These are phyloP conservation scores for Backusella morwellensis DNA, from an alignment of 192 early-diverging fungal genomes.

Conservation along the genomic window DNA sequence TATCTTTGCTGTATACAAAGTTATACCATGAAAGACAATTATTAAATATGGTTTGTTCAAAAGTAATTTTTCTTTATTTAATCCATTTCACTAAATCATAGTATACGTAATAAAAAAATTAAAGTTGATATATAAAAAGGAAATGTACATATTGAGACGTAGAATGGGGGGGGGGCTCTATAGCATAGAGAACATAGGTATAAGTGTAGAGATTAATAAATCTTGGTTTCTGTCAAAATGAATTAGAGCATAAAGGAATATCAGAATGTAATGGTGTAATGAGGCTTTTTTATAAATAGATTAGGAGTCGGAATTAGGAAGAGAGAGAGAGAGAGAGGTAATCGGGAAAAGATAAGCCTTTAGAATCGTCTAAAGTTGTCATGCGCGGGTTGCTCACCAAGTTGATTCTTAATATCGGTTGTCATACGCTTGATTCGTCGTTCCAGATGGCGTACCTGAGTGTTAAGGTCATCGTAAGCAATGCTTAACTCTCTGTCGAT, in stretches of 20 bases:
- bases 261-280: not conserved
- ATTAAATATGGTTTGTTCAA: not conserved
- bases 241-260: not conserved
- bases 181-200: not conserved
- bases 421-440: conserved; percentile 21
- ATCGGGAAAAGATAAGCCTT: not conserved
- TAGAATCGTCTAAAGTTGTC: not conserved
- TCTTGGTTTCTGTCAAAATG: not conserved
- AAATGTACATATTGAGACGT: not conserved
- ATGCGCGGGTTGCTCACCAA: not conserved
- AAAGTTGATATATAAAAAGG: not conserved
- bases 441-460: conserved; percentile 31
- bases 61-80: not conserved
- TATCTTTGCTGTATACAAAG: not conserved
- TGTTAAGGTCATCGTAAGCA: conserved; percentile 28
- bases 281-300: not conserved
- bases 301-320: not conserved
- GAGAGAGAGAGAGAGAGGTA: not conserved
- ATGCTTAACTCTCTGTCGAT: conserved; percentile 31
- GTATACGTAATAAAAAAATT: not conserved
- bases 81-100: not conserved
- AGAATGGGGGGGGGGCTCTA: not conserved
- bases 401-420: conserved; percentile 4
- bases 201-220: not conserved
- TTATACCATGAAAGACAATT: not conserved